Evolutionary conservation across 2,329 filamentous ascomycete species (phyloP).

Genomic region (Fusarium aywerte): DNA sequence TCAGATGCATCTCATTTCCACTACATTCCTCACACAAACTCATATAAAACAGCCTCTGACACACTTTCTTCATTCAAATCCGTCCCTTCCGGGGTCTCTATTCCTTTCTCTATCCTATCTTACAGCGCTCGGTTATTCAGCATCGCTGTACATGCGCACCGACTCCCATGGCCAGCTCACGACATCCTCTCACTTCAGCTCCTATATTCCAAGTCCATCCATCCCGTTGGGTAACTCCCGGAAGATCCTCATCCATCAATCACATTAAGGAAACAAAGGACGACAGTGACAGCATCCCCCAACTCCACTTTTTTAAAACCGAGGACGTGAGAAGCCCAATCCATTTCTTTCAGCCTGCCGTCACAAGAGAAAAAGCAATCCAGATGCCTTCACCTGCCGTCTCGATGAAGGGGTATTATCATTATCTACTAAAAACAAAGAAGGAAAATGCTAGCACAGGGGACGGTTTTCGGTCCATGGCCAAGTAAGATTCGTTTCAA

Average conservation of each 20-base stretch:
- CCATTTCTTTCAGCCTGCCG: constrained; percentile 42
- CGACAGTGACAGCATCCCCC: constrained; percentile 39
- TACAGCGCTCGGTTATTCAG: constrained; percentile 27
- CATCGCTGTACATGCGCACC: constrained; percentile 32
- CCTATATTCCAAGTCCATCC: constrained; percentile 13
- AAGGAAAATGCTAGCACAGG: constrained; percentile 40
- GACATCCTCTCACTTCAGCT: not conserved
- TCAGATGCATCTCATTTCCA: constrained; percentile 30
- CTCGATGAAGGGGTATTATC: constrained; percentile 50
- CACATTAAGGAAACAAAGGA: constrained; percentile 42
- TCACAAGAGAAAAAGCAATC: constrained; percentile 37
- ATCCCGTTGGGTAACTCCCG: constrained; percentile 11
- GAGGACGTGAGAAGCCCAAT: constrained; percentile 41
- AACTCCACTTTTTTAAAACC: constrained; percentile 43
- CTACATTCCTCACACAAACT: constrained; percentile 23
- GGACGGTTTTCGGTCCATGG: constrained; percentile 16
- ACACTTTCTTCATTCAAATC: constrained; percentile 31
- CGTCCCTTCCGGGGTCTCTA: constrained; percentile 27
- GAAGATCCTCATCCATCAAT: constrained; percentile 36
- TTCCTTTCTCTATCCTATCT: constrained; percentile 36
- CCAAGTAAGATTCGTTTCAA: constrained; percentile 33
- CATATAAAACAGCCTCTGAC: constrained; percentile 19
- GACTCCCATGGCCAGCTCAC: constrained; percentile 18
- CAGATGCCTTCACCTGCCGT: constrained; percentile 46
- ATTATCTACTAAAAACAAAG: constrained; percentile 48